Evolutionary conservation across 106 monocot species (phyloP).

Genomic region (Vanilla planifolia): DNA sequence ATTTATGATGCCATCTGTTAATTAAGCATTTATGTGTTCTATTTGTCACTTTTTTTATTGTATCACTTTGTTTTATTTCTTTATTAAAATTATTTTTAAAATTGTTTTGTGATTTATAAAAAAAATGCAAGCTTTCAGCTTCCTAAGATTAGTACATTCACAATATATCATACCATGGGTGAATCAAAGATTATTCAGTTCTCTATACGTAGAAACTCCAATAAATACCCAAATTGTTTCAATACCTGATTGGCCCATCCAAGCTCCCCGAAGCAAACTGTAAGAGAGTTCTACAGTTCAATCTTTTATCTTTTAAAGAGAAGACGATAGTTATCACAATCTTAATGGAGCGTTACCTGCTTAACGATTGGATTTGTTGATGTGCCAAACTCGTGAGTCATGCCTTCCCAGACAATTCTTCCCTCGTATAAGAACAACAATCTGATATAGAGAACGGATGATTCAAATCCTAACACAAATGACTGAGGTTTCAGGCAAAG

Average conservation of each 20-base stretch:
- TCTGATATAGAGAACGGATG: slow-evolving; percentile 15
- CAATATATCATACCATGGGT: no score
- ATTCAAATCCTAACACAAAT: neutral
- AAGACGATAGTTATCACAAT: neutral
- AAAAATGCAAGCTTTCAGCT: no score
- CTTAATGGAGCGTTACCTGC: slow-evolving; percentile 41
- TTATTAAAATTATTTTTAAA: no score
- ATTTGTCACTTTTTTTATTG: no score
- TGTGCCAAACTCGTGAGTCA: slow-evolving; percentile 73
- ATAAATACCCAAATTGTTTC: slow-evolving; percentile 9
- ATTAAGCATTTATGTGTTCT: no score
- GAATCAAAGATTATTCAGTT: no score
- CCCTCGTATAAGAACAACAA: slow-evolving; percentile 89
- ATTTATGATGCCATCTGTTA: no score
- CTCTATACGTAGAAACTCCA: no score
- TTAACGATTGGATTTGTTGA: slow-evolving; percentile 78
- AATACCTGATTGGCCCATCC: slow-evolving; percentile 92
- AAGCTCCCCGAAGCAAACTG: slow-evolving; percentile 97
- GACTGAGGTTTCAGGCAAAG: no score
- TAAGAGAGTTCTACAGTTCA: neutral
- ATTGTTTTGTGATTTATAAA: no score
- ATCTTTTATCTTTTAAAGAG: neutral
- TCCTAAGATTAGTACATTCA: no score
- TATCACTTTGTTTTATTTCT: no score
- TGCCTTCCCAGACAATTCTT: slow-evolving; percentile 92